Conservation (phyloP, 2,329 filamentous ascomycete species). For the Epichloe uncinata region DNA sequence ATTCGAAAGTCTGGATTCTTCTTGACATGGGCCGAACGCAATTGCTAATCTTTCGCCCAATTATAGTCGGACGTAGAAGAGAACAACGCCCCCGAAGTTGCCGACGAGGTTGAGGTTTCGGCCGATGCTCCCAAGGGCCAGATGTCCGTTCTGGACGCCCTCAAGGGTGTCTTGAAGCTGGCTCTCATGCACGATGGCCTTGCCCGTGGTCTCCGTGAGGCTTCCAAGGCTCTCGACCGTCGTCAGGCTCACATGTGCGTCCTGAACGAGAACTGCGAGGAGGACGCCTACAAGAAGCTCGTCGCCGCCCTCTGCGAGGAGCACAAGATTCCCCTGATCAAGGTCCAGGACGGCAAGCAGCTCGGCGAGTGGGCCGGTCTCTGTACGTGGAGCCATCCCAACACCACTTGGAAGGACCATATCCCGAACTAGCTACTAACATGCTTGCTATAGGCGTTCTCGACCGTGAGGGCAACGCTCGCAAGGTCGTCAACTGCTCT, state of each 20-base stretch:
- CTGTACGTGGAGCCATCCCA: slow-evolving; percentile 52
- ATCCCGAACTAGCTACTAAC: slow-evolving; percentile 15
- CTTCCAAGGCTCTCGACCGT: slow-evolving; percentile 95
- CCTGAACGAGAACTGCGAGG: slow-evolving; percentile 98
- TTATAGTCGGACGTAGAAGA: slow-evolving; percentile 98
- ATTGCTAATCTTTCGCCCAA: slow-evolving; percentile 24
- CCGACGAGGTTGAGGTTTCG: slow-evolving; percentile 88
- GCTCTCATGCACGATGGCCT: slow-evolving; percentile 99
- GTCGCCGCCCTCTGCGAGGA: slow-evolving; percentile 97
- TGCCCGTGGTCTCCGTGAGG: slow-evolving; percentile 94
- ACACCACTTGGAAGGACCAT: no score
- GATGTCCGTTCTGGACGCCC: slow-evolving; percentile 96
- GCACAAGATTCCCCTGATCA: slow-evolving; percentile 99
- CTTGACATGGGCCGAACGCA: neutral
- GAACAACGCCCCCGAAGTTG: slow-evolving; percentile 72
- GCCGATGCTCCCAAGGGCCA: slow-evolving; percentile 83
- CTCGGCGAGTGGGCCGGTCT: slow-evolving; percentile 99
- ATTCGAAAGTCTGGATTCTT: neutral
- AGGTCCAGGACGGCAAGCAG: slow-evolving; percentile 99
- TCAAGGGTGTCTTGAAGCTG: slow-evolving; percentile 98
- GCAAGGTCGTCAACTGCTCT: slow-evolving; percentile 99
- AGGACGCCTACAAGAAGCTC: slow-evolving; percentile 99
- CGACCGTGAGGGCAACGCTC: slow-evolving; percentile 97
- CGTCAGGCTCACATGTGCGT: slow-evolving; percentile 99
- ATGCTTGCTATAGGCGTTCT: slow-evolving; percentile 59